Base-by-base conservation (phyloP, 2,329 filamentous ascomycete genomes). In the Penicillium brasilianum region DNA sequence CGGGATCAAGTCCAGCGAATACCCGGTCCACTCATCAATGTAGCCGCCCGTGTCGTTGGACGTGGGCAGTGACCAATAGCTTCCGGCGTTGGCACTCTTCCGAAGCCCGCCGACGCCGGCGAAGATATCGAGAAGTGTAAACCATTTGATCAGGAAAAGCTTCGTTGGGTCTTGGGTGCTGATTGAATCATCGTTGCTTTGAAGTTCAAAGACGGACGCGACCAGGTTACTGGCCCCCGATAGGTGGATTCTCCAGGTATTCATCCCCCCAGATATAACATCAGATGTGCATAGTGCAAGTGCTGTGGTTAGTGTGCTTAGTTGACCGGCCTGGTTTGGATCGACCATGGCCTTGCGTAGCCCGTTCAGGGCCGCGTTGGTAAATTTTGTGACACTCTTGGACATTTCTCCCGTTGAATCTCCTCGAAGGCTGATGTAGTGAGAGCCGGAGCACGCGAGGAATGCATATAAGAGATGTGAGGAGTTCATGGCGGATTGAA, bases 11-110 rank as follows among this genome's bases (percentile, higher is more conserved):
- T 59, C 57, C 32, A 54, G 28, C 5, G 57, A 54, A 41, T 59
- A 59, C 28, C 57, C 57, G 8, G 57, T 59, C 57, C 57, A 59
- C 20, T 59, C 57, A 34, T 59, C 57, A 34, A 59, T 59, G 14
- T 59, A 59, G n/a, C 30, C 20, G 16, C 52, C 50, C 10, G 52
- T 50, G 25, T 59, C 57, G 9, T 43, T 59, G 16, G 57, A 54
- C 8, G 16, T 50, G 6, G 48, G 48, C 9, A 50, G 48, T 2
- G 57, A 54, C 57, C 57, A 59, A 18, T 59, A 59, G 16, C 51
- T 51, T 9, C 51, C 57, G 13, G 57, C 39, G 25, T 59, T 59
- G n/a, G 57, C 53, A 32, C 50, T 54, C 32, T 54, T 49, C n/a
- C 43, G 50, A 7, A 59, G 41, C 22, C 57, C 57, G 11, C 48